Percentiles rank a stretch among this genome's conserved stretches.
These are phyloP conservation scores for Allomyces arbusculus DNA, from an alignment of 192 early-diverging fungal genomes.

Conservation along the genomic window DNA sequence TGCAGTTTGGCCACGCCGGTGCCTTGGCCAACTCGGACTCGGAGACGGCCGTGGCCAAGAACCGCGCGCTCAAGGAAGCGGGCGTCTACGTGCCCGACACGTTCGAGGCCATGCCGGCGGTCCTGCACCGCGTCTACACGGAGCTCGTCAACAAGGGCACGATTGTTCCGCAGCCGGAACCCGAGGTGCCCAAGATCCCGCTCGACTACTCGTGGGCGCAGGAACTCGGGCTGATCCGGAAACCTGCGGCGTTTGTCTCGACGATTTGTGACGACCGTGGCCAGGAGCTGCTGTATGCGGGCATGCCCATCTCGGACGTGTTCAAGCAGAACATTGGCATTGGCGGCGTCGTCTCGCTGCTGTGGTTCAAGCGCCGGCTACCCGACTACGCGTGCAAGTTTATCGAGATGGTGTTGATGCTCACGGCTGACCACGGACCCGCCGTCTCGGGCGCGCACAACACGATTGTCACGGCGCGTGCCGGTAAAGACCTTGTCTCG, in stretches of 20 bases:
- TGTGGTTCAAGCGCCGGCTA: slow-evolving; percentile 97
- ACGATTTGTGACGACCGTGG: slow-evolving; percentile 99
- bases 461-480: slow-evolving; percentile 82
- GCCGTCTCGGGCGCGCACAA: slow-evolving; percentile 87
- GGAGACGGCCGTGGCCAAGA: slow-evolving; percentile 96
- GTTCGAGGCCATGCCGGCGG: slow-evolving; percentile 79
- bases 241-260: slow-evolving; percentile 94
- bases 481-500: slow-evolving; percentile 92
- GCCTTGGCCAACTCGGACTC: slow-evolving; percentile 84
- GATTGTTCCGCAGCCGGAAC: slow-evolving; percentile 57
- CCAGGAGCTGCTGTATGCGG: slow-evolving; percentile 93
- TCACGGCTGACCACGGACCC: slow-evolving; percentile 97
- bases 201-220: slow-evolving; percentile 99
- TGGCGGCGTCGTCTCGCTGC: slow-evolving; percentile 83
- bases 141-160: slow-evolving; percentile 48
- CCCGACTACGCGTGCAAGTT: slow-evolving; percentile 89
- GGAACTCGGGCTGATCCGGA: slow-evolving; percentile 92
- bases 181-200: slow-evolving; percentile 92
- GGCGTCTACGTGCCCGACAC: slow-evolving; percentile 87
- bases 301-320: slow-evolving; percentile 94
- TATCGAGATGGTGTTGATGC: slow-evolving; percentile 99
- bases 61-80: slow-evolving; percentile 58
- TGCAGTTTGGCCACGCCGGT: slow-evolving; percentile 98
- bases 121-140: slow-evolving; percentile 54
- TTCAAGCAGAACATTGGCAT: slow-evolving; percentile 98